These are phyloP conservation scores for Glaciozyma martinii DNA, from an alignment of 768 basidiomycete genomes.

Conservation along the genomic window DNA sequence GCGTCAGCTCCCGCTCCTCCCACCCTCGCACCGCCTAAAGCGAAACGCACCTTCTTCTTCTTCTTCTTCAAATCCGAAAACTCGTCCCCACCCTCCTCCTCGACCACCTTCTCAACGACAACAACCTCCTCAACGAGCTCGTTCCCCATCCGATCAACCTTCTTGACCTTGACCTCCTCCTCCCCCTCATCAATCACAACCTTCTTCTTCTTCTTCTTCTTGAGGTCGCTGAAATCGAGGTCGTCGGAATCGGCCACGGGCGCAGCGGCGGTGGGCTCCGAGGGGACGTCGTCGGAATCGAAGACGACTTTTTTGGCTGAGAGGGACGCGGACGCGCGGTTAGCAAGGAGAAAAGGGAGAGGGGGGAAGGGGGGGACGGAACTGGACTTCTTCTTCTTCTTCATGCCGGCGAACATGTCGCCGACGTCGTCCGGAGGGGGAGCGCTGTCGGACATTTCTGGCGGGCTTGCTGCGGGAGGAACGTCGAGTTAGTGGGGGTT, in stretches of 20 bases:
- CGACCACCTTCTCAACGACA: constrained; percentile 54
- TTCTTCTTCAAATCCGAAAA: constrained; percentile 60
- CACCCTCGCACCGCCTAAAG: no score
- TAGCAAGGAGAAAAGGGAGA: background rate
- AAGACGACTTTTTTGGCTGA: no score
- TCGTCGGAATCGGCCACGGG: constrained; percentile 53
- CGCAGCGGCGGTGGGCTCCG: constrained; percentile 17
- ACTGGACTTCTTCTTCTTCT: constrained; percentile 47
- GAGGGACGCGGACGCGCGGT: no score
- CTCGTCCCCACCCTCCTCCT: constrained; percentile 40
- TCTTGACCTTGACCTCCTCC: constrained; percentile 6
- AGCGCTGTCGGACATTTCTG: background rate
- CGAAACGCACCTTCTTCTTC: constrained; percentile 37
- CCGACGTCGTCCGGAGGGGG: constrained; percentile 42
- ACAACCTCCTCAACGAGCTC: constrained; percentile 30
- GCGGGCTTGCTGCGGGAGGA: background rate
- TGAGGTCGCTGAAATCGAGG: constrained; percentile 88
- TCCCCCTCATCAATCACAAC: constrained; percentile 38
- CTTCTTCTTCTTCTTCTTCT: constrained; percentile 71
- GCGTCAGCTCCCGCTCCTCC: no score
- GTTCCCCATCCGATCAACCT: constrained; percentile 30
- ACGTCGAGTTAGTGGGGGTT: background rate
- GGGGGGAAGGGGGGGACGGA: constrained; percentile 34
- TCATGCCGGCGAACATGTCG: constrained; percentile 44
- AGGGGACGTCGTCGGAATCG: constrained; percentile 38